Evolutionary conservation across 78 protist genomes (phyloP).

Genomic region (Mastigamoeba balamuthi): DNA sequence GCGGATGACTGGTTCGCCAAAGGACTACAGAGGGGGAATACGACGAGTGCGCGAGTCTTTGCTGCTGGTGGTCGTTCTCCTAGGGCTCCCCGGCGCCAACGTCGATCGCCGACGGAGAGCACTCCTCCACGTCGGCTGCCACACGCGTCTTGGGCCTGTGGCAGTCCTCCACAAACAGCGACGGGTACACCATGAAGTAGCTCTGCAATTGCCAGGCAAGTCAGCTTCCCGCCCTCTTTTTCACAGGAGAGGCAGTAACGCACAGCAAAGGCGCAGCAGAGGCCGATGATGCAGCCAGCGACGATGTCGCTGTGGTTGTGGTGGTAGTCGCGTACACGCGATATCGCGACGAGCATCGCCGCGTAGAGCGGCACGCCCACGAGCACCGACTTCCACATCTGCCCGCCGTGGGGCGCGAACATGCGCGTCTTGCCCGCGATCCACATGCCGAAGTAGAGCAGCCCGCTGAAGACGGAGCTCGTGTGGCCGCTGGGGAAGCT

Average conservation of each 20-base stretch:
- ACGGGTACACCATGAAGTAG: background rate
- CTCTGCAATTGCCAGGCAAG: too few relatives aligned
- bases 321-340: background rate
- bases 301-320: background rate
- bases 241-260: too few relatives aligned
- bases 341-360: background rate
- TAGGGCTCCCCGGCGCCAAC: too few relatives aligned
- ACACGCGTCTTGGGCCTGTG: background rate
- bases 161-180: background rate
- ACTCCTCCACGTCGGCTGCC: too few relatives aligned
- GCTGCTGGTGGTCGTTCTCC: too few relatives aligned
- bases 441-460: background rate
- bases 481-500: background rate
- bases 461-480: background rate
- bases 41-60: too few relatives aligned
- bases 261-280: background rate
- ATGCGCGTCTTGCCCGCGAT: background rate
- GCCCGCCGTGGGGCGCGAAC: background rate
- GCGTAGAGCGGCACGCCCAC: background rate
- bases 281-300: background rate
- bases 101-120: too few relatives aligned
- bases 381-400: background rate
- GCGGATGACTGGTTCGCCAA: too few relatives aligned
- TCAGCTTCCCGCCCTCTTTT: too few relatives aligned
- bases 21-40: too few relatives aligned